Conservation (phyloP, 176 grass and related monocot species). For the Puya raimondii region DNA sequence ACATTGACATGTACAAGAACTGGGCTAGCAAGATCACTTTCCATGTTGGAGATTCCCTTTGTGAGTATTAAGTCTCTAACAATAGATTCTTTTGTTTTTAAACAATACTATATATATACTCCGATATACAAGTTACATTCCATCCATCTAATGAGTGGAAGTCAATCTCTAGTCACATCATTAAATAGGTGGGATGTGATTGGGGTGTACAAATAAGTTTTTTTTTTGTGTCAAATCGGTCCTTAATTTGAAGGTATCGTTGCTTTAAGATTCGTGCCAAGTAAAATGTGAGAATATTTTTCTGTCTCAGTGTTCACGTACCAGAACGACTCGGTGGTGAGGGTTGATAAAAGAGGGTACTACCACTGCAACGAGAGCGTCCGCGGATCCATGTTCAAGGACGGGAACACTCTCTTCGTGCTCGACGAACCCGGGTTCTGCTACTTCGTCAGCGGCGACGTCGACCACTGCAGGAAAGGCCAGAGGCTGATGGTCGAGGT, state of each 20-base stretch:
- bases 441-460: conserved; percentile 68
- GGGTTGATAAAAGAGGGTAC: conserved; percentile 47
- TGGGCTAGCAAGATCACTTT: conserved; percentile 60
- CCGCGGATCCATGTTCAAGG: conserved; percentile 14
- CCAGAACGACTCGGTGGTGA: conserved; percentile 69
- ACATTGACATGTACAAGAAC: conserved; percentile 33
- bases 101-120: no score
- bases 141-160: no score
- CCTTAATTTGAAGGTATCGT: neutral
- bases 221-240: neutral
- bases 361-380: conserved; percentile 74
- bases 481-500: conserved; percentile 54
- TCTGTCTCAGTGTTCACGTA: conserved; percentile 49
- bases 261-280: no score
- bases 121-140: no score
- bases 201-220: no score
- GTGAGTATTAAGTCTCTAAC: conserved; percentile 13
- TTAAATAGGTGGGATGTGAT: no score
- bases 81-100: no score
- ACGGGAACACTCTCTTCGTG: conserved; percentile 40
- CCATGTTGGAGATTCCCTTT: conserved; percentile 44
- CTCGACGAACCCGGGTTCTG: conserved; percentile 35
- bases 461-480: conserved; percentile 41
- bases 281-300: neutral
- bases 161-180: no score